A percentile compares a stretch with the other conserved stretches of the same genome.
phyloP scores from a whole-genome alignment of 2,329 filamentous ascomycete genomes.

The Lachnellula arida region DNA sequence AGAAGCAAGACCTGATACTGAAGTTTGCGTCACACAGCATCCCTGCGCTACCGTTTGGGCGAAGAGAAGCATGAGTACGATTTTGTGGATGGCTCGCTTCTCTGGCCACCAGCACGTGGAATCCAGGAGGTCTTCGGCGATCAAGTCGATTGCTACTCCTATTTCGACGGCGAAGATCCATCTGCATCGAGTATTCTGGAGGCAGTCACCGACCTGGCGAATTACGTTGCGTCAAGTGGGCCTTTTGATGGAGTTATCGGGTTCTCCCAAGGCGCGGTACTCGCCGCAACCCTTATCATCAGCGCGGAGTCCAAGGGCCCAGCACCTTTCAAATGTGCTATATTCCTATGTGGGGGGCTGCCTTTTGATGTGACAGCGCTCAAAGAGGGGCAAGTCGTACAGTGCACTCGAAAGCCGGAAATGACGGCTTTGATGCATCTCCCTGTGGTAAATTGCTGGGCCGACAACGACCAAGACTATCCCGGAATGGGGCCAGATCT shows the following conservation, averaged over 20 bases:
- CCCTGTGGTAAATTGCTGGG: neutral
- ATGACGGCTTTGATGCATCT: neutral
- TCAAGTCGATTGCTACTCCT: neutral
- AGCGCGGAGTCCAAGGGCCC: neutral
- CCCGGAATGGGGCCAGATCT: neutral
- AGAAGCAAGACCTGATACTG: neutral
- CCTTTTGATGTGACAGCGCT: neutral
- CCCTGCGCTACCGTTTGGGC: neutral
- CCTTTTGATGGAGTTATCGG: conserved; percentile 46
- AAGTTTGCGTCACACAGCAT: neutral
- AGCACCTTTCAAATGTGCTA: neutral
- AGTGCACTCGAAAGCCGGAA: neutral
- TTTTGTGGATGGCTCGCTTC: neutral
- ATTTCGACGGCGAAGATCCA: neutral
- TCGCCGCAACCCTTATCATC: neutral
- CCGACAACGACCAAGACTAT: neutral
- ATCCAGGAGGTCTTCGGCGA: neutral
- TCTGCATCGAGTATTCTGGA: neutral
- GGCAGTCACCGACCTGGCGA: neutral
- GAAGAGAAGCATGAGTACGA: neutral
- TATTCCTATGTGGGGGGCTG: neutral
- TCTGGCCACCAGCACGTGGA: too few species aligned
- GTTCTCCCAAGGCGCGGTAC: conserved; percentile 26
- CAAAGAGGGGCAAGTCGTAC: too few species aligned
- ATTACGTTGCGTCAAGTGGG: neutral